These are phyloP conservation scores for Deinandra increscens DNA, from an alignment of 129 eudicot species.

Conservation along the genomic window DNA sequence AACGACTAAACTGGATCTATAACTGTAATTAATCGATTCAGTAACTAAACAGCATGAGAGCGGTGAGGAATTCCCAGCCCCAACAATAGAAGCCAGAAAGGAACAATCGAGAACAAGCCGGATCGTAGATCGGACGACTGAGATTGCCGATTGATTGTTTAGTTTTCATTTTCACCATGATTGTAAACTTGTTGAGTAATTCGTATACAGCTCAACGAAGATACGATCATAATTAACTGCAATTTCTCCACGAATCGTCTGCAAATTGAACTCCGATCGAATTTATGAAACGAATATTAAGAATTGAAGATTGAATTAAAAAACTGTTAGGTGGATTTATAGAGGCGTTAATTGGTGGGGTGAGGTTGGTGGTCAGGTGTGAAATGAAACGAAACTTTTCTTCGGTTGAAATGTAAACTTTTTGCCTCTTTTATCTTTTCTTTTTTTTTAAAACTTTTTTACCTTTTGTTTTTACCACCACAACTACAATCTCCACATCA, in stretches of 20 bases:
- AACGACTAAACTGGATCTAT: not conserved
- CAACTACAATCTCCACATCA: no score
- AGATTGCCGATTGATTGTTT: slow-evolving; percentile 9
- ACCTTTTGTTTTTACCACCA: no score
- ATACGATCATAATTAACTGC: slow-evolving; percentile 45
- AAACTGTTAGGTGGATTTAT: slow-evolving; percentile 22
- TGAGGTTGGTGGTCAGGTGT: slow-evolving; percentile 40
- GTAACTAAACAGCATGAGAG: slow-evolving; percentile 81
- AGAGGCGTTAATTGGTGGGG: slow-evolving; percentile 8
- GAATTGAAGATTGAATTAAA: not conserved
- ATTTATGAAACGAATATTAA: not conserved
- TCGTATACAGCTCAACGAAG: slow-evolving; percentile 7
- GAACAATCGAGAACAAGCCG: slow-evolving; percentile 49
- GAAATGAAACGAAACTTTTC: no score
- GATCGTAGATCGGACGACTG: slow-evolving; percentile 34
- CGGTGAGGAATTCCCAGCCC: slow-evolving; percentile 97
- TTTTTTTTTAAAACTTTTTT: no score
- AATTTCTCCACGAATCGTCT: not conserved
- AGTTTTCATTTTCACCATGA: slow-evolving; percentile 22
- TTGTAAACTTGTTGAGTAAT: slow-evolving; percentile 28
- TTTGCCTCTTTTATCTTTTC: no score
- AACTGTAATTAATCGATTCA: slow-evolving; percentile 10
- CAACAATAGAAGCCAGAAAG: slow-evolving; percentile 91
- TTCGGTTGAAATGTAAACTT: slow-evolving; percentile 30
- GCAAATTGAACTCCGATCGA: slow-evolving; percentile 1